Evolutionary conservation across 805 yeast genomes (phyloP).

Genomic region (Ogataea pignaliae): DNA sequence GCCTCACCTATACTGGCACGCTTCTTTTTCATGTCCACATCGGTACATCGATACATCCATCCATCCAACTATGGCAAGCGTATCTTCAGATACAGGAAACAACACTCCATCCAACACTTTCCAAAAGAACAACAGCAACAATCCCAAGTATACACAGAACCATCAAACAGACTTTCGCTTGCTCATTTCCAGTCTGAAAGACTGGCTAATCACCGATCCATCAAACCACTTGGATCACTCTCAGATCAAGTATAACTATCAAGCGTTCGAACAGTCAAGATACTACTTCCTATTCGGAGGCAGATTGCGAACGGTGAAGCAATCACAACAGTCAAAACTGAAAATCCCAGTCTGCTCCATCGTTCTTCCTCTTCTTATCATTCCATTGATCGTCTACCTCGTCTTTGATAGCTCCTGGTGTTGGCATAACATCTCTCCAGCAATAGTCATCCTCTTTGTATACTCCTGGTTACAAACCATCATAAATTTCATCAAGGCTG

Average conservation of each 20-base stretch:
- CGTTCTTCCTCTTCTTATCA: constrained; percentile 3
- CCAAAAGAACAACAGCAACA: too few species aligned
- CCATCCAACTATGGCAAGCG: too few species aligned
- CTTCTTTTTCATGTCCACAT: too few species aligned
- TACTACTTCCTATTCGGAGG: constrained; percentile 64
- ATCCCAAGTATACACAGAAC: too few species aligned
- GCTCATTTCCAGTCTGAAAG: too few species aligned
- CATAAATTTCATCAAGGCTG: constrained; percentile 46
- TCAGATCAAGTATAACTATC: constrained; percentile 34
- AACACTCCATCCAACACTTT: too few species aligned
- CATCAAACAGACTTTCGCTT: too few species aligned
- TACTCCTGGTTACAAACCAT: constrained; percentile 55
- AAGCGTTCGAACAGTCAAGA: constrained; percentile 36
- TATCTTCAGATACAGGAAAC: too few species aligned
- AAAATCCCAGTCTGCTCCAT: constrained; percentile 10
- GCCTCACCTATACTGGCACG: too few species aligned
- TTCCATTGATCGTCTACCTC: constrained; percentile 50
- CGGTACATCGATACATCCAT: too few species aligned
- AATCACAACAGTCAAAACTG: constrained; percentile 1
- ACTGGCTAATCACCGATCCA: constrained; percentile 11
- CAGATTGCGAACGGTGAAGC: constrained; percentile 42
- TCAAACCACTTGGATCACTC: not conserved
- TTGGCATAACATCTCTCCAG: constrained; percentile 55
- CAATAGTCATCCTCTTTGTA: constrained; percentile 48
- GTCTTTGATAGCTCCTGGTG: constrained; percentile 47